These are phyloP conservation scores for Lyophyllum atratum DNA, from an alignment of 768 basidiomycete species.

Conservation along the genomic window DNA sequence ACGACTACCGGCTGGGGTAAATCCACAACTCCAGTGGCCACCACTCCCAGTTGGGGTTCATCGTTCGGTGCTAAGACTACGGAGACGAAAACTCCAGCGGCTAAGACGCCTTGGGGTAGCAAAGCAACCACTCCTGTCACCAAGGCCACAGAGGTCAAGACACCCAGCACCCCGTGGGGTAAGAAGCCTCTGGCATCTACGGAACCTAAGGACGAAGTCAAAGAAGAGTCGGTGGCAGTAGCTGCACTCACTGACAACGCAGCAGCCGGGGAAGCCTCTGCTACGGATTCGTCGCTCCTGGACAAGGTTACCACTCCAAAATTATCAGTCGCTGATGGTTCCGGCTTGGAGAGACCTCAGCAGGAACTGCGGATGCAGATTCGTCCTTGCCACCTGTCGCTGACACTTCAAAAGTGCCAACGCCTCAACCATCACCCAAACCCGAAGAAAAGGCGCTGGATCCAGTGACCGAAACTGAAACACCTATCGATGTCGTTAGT, in stretches of 20 bases:
- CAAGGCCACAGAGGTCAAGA: not conserved
- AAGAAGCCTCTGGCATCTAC: conserved; percentile 3
- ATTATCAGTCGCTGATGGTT: not conserved
- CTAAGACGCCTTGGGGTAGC: conserved; percentile 10
- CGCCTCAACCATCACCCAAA: conserved; percentile 2
- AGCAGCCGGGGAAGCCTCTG: not conserved
- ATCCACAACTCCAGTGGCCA: conserved; percentile 2
- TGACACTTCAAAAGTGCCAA: conserved; percentile 4
- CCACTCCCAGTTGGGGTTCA: conserved; percentile 8
- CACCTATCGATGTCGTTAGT: conserved; percentile 9
- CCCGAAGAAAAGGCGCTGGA: not conserved
- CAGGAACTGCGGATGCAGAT: not conserved
- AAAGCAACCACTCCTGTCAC: conserved; percentile 12
- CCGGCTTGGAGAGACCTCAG: not conserved
- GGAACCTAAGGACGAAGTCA: not conserved
- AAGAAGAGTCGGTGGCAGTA: conserved; percentile 1
- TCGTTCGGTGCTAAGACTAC: conserved; percentile 3
- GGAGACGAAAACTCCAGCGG: not conserved
- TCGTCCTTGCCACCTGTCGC: not conserved
- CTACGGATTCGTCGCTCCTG: not conserved
- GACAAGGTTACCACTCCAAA: conserved; percentile 1
- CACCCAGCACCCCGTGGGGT: conserved; percentile 15
- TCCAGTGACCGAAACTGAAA: conserved; percentile 6
- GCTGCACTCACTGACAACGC: not conserved
- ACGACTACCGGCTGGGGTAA: conserved; percentile 10